phyloP scores from a whole-genome alignment of 495 filamentous ascomycete genomes.

The Hypoxylon rickii region DNA sequence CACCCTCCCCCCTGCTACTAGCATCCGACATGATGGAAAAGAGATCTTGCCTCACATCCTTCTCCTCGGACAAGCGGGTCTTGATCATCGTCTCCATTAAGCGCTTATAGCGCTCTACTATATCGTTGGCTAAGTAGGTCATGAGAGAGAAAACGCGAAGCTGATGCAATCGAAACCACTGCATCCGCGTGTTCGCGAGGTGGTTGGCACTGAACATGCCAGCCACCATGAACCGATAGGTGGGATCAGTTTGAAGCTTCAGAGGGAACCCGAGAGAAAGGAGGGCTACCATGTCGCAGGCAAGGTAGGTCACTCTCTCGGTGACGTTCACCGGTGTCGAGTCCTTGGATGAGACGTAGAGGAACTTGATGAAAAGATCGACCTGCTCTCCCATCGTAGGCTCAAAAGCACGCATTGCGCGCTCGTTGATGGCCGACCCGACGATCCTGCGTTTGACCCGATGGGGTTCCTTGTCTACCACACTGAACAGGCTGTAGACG shows the following conservation, averaged over 20 bases:
- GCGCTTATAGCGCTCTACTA: constrained; percentile 2
- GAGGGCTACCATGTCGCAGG: constrained; percentile 25
- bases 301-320: neutral
- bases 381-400: constrained; percentile 28
- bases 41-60: constrained; percentile 22
- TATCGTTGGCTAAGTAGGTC: neutral
- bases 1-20: constrained; percentile 30
- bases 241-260: constrained; percentile 14
- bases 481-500: constrained; percentile 11
- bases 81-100: constrained; percentile 20
- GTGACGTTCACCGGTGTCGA: constrained; percentile 20
- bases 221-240: constrained; percentile 6
- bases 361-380: constrained; percentile 21
- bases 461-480: constrained; percentile 8
- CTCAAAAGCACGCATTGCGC: constrained; percentile 28
- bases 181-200: constrained; percentile 17
- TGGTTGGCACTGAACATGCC: neutral
- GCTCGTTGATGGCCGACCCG: constrained; percentile 17
- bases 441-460: constrained; percentile 16
- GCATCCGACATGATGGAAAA: constrained; percentile 46
- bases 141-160: neutral
- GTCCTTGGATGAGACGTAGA: constrained; percentile 35
- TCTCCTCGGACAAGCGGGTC: constrained; percentile 14
- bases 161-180: constrained; percentile 13
- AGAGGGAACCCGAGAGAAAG: no score